Evolutionary conservation across 345 rosid species (phyloP), one percentile per base, ranked within the genome.

Genomic region (Reutealis trisperma): DNA sequence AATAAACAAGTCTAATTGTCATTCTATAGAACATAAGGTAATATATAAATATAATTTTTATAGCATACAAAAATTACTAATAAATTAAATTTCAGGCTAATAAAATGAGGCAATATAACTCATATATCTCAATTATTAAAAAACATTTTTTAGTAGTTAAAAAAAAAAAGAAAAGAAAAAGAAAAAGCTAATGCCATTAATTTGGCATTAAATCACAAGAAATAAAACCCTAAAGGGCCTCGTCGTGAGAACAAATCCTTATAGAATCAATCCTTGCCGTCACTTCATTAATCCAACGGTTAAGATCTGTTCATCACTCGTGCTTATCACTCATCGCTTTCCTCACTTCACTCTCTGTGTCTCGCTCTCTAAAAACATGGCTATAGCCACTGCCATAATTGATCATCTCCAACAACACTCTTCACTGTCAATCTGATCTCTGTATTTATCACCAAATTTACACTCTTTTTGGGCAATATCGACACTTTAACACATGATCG

Each of bases 211-310:
- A 79, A 71, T 62, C 71, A 34, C 13, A 6, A 15, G 61, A 67
- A 74, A 74, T 77, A 84, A 86, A 89, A 84, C 89, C 92, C 89
- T 84, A 87, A 78, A 64, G 54, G 49, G 37, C 66, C 41, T 57
- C 47, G n/a, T 59, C 70, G 87, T 51, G 73, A 82, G 87, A 71
- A 77, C 84, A 75, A 73, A 62, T 80, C 82, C 81, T 42, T 12
- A 25, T 22, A 15, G 76, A 79, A 76, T 74, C 70, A 58, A 87
- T 87, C 85, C 22, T 11, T 4, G 34, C 85, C 87, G 87, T 87
- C 82, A 44, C 15, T 51, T 60, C 11, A 34, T 2, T 18, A 27
- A 86, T 87, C 82, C 75, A 73, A 89, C 85, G 89, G 89, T 21
- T 6, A 32, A 54, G 69, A 75, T 77, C 72, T 42, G 27, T 75